Percentiles rank a stretch among this genome's conserved stretches.
Conservation (phyloP, 345 rosid species). For the Brassica rapa region DNA sequence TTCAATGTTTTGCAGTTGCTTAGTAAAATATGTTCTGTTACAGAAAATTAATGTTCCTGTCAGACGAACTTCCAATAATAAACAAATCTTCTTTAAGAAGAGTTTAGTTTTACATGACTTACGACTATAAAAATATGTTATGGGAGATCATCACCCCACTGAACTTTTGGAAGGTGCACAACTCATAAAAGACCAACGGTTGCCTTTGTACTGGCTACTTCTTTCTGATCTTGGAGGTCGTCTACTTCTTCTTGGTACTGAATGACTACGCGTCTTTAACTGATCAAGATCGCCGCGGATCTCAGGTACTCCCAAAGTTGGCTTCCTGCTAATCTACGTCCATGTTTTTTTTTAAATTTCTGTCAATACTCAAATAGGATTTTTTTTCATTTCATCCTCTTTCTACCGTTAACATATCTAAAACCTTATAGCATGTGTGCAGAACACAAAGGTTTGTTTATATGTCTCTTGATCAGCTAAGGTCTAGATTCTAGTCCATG, state of each 20-base stretch:
- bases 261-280: background rate
- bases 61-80: background rate
- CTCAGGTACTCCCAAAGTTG: conserved; percentile 30
- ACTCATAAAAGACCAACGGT: conserved; percentile 47
- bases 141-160: conserved; percentile 15
- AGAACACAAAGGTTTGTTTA: background rate
- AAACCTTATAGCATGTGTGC: conserved; percentile 16
- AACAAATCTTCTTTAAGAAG: background rate
- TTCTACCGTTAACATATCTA: conserved; percentile 29
- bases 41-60: background rate
- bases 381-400: conserved; percentile 34
- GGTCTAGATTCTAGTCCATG: background rate
- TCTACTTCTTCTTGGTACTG: conserved; percentile 28
- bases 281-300: conserved; percentile 17
- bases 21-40: background rate
- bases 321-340: conserved; percentile 48
- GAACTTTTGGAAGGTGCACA: conserved; percentile 41
- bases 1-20: background rate
- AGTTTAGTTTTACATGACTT: background rate
- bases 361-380: conserved; percentile 40
- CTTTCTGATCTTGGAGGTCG: conserved; percentile 20
- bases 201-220: conserved; percentile 22
- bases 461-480: background rate
- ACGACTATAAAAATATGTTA: background rate
- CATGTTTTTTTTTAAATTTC: conserved; percentile 32